Base-by-base conservation (phyloP, 1,284 basidiomycete genomes). In the Boletus sp. region DNA sequence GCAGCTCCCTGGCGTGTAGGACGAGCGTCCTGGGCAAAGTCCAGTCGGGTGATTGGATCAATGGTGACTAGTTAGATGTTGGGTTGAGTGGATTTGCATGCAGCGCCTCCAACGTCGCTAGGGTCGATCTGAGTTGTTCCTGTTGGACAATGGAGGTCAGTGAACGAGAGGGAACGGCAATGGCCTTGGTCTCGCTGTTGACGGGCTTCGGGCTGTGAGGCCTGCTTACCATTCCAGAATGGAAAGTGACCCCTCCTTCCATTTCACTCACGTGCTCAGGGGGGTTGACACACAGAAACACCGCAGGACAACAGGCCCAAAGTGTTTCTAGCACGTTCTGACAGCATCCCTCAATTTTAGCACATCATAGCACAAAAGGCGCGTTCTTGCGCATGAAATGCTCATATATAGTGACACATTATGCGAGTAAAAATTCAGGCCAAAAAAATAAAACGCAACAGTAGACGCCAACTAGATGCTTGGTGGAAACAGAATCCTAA, bases 21-120 rank as follows among this genome's bases (percentile, higher is more conserved):
- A 79, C 80, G 76, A 69, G 72, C 74, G 79, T 83, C 83, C 87
- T 84, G 82, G 74, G 81, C 70, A 77, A 79, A 74, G 79, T 76
- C 79, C 77, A 81, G 76, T 73, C 80, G 77, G 70, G 80, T 83
- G 80, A 81, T 76, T 78, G 87, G 80, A 87, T 88, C 85, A 89
- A 89, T 89, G 79, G 81, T 89, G 83, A 77, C 83, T 71, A 67
- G 66, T 57, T 62, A 67, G 62, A 28, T 54, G 60, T 65, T 68
- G 59, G 49, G 63, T 63, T 62, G 67, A 65, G 60, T 65, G 71
- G 68, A 62, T 66, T 60, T 61, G 64, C 70, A 78, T 78, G 71
- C 68, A 70, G 66, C 69, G 63, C 62, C 63, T 65, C 59, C 54
- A 61, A 49, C 55, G 74, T 74, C 58, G 63, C 64, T 28, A 56